These are phyloP conservation scores for Maudiozyma pseudohumilis DNA, from an alignment of 805 yeast species.

Conservation along the genomic window DNA sequence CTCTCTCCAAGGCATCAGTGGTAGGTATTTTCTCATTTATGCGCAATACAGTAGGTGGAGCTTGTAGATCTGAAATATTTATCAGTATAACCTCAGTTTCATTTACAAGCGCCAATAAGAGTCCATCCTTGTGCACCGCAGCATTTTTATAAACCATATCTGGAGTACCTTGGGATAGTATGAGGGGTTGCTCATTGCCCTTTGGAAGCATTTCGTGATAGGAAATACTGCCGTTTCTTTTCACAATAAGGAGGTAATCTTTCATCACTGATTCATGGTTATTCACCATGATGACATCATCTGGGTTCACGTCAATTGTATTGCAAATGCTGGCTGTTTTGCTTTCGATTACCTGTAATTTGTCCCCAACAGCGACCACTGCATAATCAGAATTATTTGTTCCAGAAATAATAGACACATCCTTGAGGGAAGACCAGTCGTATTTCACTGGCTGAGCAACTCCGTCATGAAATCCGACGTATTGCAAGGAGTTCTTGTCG, in stretches of 20 bases:
- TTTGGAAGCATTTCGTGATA: not conserved
- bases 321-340: too few relatives aligned
- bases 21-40: slow-evolving; percentile 8
- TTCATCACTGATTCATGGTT: slow-evolving; percentile 1
- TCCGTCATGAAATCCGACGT: too few relatives aligned
- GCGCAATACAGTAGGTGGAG: slow-evolving; percentile 9
- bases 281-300: not conserved
- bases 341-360: too few relatives aligned
- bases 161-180: not conserved
- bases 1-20: slow-evolving; percentile 8
- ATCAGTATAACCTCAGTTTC: slow-evolving; percentile 6
- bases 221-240: not conserved
- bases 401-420: too few relatives aligned
- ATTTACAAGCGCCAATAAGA: slow-evolving; percentile 23
- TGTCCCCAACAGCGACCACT: too few relatives aligned
- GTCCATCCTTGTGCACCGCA: slow-evolving; percentile 32
- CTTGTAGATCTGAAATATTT: slow-evolving; percentile 11
- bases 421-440: too few relatives aligned
- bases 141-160: not conserved
- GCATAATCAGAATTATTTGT: too few relatives aligned
- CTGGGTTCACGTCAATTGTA: not conserved
- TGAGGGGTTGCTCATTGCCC: not conserved
- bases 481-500: too few relatives aligned
- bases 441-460: too few relatives aligned
- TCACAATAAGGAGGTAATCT: not conserved